phyloP scores from a whole-genome alignment of 2,329 filamentous ascomycete genomes.

The Myriosclerotinia curreyana region DNA sequence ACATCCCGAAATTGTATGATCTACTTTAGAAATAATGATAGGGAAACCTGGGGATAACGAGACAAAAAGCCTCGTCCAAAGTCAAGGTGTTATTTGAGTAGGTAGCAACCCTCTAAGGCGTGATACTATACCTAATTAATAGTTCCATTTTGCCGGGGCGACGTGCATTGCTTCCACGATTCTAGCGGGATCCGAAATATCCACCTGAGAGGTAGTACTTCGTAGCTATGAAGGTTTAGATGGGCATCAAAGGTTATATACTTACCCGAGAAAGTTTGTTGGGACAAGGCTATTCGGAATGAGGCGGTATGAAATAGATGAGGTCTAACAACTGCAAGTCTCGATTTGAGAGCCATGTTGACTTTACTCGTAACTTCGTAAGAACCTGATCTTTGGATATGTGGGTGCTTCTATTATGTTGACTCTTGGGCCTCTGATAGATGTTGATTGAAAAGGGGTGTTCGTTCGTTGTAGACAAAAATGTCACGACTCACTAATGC shows the following conservation, averaged over 20 bases:
- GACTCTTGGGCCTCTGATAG: neutral
- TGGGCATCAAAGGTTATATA: conserved; percentile 8
- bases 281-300: conserved; percentile 6
- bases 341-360: neutral
- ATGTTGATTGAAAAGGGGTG: neutral
- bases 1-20: neutral
- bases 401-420: neutral
- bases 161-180: conserved; percentile 4
- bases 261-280: conserved; percentile 16
- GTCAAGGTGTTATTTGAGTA: conserved; percentile 5
- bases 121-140: neutral
- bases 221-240: conserved; percentile 11
- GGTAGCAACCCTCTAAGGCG: neutral
- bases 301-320: conserved; percentile 14
- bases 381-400: neutral
- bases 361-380: neutral
- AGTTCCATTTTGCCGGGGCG: conserved; percentile 10
- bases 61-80: conserved; percentile 11
- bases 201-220: conserved; percentile 3
- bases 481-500: neutral
- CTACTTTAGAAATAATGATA: neutral
- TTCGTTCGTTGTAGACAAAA: conserved; percentile 1
- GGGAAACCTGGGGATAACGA: conserved; percentile 10
- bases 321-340: neutral
- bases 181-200: neutral